Percentiles rank a stretch among this genome's conserved stretches.
Conservation (phyloP, 441 rosid genomes). For the Aleurites moluccanus region DNA sequence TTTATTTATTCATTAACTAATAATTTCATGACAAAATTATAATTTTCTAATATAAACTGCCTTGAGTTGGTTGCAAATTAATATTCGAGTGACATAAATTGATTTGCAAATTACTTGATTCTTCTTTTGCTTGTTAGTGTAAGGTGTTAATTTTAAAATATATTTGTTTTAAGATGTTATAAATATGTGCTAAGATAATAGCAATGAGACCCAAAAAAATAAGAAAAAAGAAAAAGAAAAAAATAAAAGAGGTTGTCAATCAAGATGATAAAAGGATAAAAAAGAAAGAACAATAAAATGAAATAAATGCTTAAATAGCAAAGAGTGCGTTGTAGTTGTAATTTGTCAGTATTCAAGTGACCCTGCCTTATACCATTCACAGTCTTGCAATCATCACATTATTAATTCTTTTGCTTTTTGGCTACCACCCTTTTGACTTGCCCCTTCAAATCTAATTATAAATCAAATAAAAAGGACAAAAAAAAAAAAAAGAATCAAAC, state of each 20-base stretch:
- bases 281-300: too few relatives aligned
- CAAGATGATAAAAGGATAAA: background rate
- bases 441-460: too few relatives aligned
- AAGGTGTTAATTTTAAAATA: background rate
- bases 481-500: too few relatives aligned
- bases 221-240: too few relatives aligned
- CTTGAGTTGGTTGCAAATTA: background rate
- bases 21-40: background rate
- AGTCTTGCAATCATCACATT: background rate
- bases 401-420: background rate
- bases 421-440: background rate
- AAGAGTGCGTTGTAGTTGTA: background rate
- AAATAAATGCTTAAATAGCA: background rate
- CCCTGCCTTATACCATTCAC: background rate
- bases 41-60: background rate
- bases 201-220: too few relatives aligned
- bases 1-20: background rate
- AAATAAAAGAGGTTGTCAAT: background rate
- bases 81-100: too few relatives aligned
- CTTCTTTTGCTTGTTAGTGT: background rate
- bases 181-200: background rate
- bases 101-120: background rate
- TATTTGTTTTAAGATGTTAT: background rate
- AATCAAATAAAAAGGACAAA: too few relatives aligned
- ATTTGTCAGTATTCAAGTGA: background rate